Base-by-base conservation (phyloP, 1,284 basidiomycete genomes). In the Papiliotrema flavescens region DNA sequence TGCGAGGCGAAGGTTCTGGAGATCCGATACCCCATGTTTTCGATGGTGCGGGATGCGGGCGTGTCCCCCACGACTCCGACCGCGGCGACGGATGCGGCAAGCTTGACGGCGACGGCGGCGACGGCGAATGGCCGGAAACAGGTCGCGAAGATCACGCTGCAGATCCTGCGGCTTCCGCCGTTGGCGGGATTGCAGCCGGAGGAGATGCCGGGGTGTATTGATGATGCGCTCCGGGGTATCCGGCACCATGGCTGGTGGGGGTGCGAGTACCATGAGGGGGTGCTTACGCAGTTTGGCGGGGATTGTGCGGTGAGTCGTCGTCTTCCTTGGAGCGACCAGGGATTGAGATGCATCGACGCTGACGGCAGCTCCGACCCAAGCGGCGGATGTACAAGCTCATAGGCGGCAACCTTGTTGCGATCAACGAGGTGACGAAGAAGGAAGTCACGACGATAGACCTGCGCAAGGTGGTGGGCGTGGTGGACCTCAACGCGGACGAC, bases 281-380 rank as follows among this genome's bases (percentile, higher is more conserved):
- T 85, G 0, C 76, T 98, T 65, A 98, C 95, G 14, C 95, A 98
- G 78, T 84, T 83, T 57, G 95, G 95, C 4, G 95, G 93, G n/a
- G 95, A 96, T 75, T 96, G 93, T 70, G 82, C 78, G 55, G 92
- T 94, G 74, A 73, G 87, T 76, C n/a, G 2, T 1, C 2, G 11
- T 49, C 20, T n/a, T 37, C 48, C 26, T 3, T 47, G 17, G 19
- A 28, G 14, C 19, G 60, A 54, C 40, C 20, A 9, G 19, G 2
- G 9, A 9, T n/a, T n/a, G n/a, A n/a, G n/a, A n/a, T n/a, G n/a
- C n/a, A n/a, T n/a, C n/a, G n/a, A n/a, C n/a, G n/a, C 42, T 51
- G 14, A 48, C 17, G 46, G 13, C 42, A 95, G 89, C 85, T 86
- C 13, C 39, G 39, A 40, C 96, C 93, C 86, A 85, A 90, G 43